These are phyloP conservation scores for Fagopyrum tataricum DNA, from an alignment of 148 eudicot genomes.

Conservation along the genomic window DNA sequence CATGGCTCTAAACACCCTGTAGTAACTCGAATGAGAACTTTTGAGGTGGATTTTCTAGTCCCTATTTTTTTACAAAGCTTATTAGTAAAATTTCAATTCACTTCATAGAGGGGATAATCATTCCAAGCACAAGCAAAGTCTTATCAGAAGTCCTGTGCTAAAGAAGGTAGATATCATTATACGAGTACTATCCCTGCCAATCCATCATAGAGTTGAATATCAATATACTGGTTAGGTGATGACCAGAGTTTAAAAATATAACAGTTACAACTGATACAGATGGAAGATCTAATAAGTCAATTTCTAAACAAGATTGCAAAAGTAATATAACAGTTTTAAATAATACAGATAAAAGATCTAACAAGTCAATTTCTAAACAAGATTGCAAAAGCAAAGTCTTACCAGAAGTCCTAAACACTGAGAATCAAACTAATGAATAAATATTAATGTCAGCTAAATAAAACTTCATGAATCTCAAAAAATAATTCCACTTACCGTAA, in stretches of 20 bases:
- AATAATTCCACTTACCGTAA: slow-evolving; percentile 42
- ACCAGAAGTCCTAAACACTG: not conserved
- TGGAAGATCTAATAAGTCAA: not conserved
- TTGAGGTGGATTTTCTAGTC: no score
- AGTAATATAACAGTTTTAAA: not conserved
- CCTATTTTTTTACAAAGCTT: no score
- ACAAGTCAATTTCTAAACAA: not conserved
- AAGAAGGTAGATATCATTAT: not conserved
- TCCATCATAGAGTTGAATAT: not conserved
- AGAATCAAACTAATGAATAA: not conserved
- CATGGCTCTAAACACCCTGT: no score
- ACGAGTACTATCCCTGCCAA: not conserved
- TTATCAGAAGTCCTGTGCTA: not conserved
- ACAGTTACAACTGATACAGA: not conserved
- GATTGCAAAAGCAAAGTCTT: not conserved
- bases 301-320: not conserved
- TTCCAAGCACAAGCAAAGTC: no score
- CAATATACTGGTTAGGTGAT: not conserved
- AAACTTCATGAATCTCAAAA: not conserved
- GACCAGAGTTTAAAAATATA: not conserved
- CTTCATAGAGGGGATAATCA: no score
- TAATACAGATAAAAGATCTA: not conserved
- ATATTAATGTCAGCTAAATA: not conserved
- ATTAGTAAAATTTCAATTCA: no score
- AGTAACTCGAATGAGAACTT: no score